These are phyloP conservation scores for Nakaseomyces glabratus DNA, from an alignment of 1,139 yeast species.

Conservation along the genomic window DNA sequence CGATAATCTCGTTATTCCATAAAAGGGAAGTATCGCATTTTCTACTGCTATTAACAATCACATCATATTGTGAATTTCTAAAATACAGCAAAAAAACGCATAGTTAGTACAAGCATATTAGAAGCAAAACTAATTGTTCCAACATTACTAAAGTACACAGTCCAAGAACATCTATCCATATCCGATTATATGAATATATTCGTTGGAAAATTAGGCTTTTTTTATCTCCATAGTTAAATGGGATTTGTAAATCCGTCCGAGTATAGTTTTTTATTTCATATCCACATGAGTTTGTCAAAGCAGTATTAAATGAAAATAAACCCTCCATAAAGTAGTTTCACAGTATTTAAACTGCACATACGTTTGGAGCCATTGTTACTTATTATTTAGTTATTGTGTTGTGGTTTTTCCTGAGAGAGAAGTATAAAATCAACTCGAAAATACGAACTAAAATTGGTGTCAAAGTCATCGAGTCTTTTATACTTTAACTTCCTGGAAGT, in stretches of 20 bases:
- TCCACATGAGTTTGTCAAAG: constrained; percentile 6
- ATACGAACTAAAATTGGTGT: no score
- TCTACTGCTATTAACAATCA: constrained; percentile 36
- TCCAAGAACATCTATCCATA: no score
- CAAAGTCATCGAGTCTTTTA: no score
- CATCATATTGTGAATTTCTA: constrained; percentile 30
- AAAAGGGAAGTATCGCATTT: constrained; percentile 12
- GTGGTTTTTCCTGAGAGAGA: not conserved
- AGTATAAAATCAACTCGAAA: no score
- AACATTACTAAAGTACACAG: constrained; percentile 6
- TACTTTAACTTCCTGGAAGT: no score
- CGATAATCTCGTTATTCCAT: not conserved
- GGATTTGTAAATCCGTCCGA: no score
- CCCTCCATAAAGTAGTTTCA: constrained; percentile 4
- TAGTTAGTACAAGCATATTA: no score
- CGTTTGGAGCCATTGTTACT: constrained; percentile 34
- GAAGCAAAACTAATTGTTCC: no score
- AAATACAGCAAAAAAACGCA: constrained; percentile 29
- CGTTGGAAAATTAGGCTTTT: no score
- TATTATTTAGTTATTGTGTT: constrained; percentile 2
- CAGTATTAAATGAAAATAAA: constrained; percentile 8
- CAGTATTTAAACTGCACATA: constrained; percentile 23
- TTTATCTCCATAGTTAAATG: no score
- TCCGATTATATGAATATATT: no score
- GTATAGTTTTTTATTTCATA: no score